Base-by-base conservation (phyloP, 2,329 filamentous ascomycete species). In the Fusarium sp. region DNA sequence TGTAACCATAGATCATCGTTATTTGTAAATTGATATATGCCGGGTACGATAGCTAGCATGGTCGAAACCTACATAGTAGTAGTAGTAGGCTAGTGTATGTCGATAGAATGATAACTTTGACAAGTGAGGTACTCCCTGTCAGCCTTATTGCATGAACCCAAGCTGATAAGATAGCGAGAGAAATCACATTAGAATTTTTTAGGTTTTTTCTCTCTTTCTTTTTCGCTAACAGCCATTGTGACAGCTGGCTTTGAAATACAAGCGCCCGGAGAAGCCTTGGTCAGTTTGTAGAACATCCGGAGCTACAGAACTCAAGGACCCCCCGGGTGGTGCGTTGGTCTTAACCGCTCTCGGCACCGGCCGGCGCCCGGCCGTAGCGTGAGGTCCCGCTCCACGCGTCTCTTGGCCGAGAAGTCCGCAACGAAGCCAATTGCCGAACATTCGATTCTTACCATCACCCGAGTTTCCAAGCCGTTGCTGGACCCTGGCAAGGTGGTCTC, bases 381-480 rank as follows among this genome's bases (percentile, higher is more conserved):
- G 23, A 25, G 23, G 48, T 43, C 50, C 48, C 35, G 39, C 53
- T 48, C 54, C 48, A 43, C 46, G 44, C 23, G 55, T 39, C 39
- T 35, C 48, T 38, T 39, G 54, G 55, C 57, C 55, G 52, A 60
- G 49, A 48, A 49, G 39, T 46, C 33, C 29, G 45, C 49, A 45
- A 39, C 54, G 57, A 59, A 57, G 48, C 43, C 68, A 69, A 70
- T 68, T 65, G 68, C 49, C 47, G 41, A 70, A 70, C 68, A 70
- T 70, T 68, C 68, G 68, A 70, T 70, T 70, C 59, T 64, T 59
- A 68, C 66, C 56, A 68, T 68, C 68, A 61, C 41, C 58, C 60
- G 64, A 62, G 68, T 65, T 32, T 50, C 51, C 55, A 56, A 49
- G 15, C 33, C 25, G 39, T 23, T 59, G 29, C 13, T 27, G 38